A percentile compares a stretch with the other conserved stretches of the same genome.
phyloP scores from a whole-genome alignment of 768 basidiomycete species.

The Amanita rimosa region DNA sequence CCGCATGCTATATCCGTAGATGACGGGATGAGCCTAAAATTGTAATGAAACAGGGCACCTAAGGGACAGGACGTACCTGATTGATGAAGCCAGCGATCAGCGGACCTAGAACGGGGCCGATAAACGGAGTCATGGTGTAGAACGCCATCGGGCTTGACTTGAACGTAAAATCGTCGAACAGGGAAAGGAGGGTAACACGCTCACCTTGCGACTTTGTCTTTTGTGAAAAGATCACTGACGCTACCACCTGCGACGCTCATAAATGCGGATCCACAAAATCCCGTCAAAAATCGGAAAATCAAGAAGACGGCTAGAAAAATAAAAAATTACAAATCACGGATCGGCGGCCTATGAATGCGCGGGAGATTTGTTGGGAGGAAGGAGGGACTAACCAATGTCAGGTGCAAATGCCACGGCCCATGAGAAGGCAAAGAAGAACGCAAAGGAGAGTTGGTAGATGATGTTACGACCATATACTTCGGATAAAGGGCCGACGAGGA shows the following conservation, averaged over 20 bases:
- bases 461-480: slow-evolving; percentile 56
- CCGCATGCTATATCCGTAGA: slow-evolving; percentile 25
- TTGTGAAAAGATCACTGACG: slow-evolving; percentile 43
- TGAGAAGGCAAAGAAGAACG: slow-evolving; percentile 48
- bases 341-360: background rate
- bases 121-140: slow-evolving; percentile 23
- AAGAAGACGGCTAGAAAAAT: background rate
- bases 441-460: slow-evolving; percentile 53
- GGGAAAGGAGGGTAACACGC: slow-evolving; percentile 13
- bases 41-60: background rate
- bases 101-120: slow-evolving; percentile 43
- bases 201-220: slow-evolving; percentile 48
- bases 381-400: slow-evolving; percentile 37
- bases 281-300: slow-evolving; percentile 33
- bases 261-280: slow-evolving; percentile 44
- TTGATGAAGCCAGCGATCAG: slow-evolving; percentile 41
- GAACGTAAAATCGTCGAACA: too few relatives aligned
- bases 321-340: too few relatives aligned
- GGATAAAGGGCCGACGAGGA: slow-evolving; percentile 41
- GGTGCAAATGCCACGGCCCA: slow-evolving; percentile 70
- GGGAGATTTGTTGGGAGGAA: too few relatives aligned
- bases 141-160: background rate
- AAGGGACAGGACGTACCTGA: slow-evolving; percentile 1
- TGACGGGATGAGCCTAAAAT: background rate
- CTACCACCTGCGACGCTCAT: slow-evolving; percentile 48